A percentile compares a stretch with the other conserved stretches of the same genome.
These are phyloP conservation scores for Lithocarpus polystachyus DNA, from an alignment of 306 rosid species.

Conservation along the genomic window DNA sequence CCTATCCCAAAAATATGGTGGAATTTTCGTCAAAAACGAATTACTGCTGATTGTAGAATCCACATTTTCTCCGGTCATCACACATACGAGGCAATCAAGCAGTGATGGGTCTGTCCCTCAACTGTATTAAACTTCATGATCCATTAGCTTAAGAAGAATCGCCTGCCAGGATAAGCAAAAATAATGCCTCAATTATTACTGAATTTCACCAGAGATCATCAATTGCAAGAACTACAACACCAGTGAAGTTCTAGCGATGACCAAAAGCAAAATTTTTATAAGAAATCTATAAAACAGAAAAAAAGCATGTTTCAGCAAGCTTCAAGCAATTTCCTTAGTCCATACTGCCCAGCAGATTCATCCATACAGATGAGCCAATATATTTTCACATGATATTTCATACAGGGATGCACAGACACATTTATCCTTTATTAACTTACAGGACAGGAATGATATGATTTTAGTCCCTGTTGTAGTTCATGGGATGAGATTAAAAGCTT, in stretches of 20 bases:
- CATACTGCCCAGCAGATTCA: background rate
- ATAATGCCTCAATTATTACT: slow-evolving; percentile 7
- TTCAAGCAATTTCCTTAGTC: slow-evolving; percentile 9
- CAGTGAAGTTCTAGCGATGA: background rate
- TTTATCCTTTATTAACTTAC: slow-evolving; percentile 46
- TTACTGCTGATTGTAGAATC: background rate
- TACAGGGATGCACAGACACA: background rate
- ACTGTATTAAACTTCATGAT: slow-evolving; percentile 40
- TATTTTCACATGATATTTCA: background rate
- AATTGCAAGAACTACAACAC: background rate
- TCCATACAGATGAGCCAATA: background rate
- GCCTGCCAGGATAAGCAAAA: slow-evolving; percentile 44
- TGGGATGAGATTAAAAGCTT: slow-evolving; percentile 64
- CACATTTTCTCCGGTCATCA: background rate
- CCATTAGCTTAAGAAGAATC: slow-evolving; percentile 57
- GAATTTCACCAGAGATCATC: background rate
- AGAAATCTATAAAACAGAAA: background rate
- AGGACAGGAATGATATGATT: slow-evolving; percentile 63
- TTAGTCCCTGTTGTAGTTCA: slow-evolving; percentile 68
- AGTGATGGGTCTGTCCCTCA: background rate
- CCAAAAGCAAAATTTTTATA: background rate
- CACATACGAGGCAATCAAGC: slow-evolving; percentile 9
- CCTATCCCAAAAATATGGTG: background rate
- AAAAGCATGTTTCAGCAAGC: slow-evolving; percentile 6
- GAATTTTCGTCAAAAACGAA: background rate